Base-by-base conservation (phyloP, 2,329 filamentous ascomycete genomes). In the Juglanconis oblonga region DNA sequence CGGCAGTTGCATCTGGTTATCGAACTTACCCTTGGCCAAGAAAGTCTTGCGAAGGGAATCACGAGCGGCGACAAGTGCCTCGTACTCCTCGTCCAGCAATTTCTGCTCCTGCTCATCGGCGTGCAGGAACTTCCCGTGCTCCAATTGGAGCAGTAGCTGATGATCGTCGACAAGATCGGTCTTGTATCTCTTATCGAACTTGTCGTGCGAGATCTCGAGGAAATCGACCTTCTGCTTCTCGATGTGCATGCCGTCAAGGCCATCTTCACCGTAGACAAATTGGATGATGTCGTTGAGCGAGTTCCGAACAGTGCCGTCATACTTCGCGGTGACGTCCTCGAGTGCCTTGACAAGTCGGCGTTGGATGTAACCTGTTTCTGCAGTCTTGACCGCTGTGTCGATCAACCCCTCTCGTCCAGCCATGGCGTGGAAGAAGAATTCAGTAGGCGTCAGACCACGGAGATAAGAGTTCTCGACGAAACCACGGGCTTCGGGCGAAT, bases 341-440 rank as follows among this genome's bases (percentile, higher is more conserved):
- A 99, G 84, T 10, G 96, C 96, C 78, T 99, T 99, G 70, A 99
- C 95, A 50, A 99, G 84, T 81, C 96, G 92, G 78, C 95, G 91
- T 77, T 99, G 96, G 66, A 99, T 99, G 74, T 99, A 99, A 77
- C 95, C 95, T 60, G 96, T 99, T 76, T 99, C 96, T 24, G 95
- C 95, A 66, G 95, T 99, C 84, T 99, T 99, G 77, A 99, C 96
- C 66, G 95, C 95, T 55, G 95, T 99, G 83, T 99, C 95, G 69
- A 99, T 99, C 58, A 99, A 83, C 96, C 95, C 95, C 78, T 99
- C 95, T 81, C 95, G 88, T 92, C 95, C 95, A 82, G 95, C 95
- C 95, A 99, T 99, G 72, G 95, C 95, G 84, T 99, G 95, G 84
- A 99, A 99, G 81, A 97, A 99, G 79, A 99, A 99, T 68, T 99